Conservation (phyloP, 2,329 filamentous ascomycete genomes). For the Stachybotrys echinatus region DNA sequence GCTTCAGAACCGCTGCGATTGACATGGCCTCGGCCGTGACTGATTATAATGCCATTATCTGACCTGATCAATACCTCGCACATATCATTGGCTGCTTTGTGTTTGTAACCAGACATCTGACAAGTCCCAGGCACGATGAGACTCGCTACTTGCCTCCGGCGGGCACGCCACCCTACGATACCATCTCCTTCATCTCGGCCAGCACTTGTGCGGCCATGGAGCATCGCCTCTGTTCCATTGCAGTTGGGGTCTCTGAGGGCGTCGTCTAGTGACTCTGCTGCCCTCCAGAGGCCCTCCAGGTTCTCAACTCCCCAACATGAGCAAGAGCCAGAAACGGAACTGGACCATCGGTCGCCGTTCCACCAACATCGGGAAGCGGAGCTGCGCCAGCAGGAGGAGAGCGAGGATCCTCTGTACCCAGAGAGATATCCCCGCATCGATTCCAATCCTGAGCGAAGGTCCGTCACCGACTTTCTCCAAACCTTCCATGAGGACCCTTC, state of each 20-base stretch:
- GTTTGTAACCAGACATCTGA: not conserved
- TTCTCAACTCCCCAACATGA: too few relatives aligned
- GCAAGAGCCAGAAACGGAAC: too few relatives aligned
- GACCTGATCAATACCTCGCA: slow-evolving; percentile 14
- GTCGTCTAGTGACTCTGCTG: not conserved
- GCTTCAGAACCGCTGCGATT: slow-evolving; percentile 48
- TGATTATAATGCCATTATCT: slow-evolving; percentile 38
- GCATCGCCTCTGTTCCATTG: not conserved
- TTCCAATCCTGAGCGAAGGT: slow-evolving; percentile 17
- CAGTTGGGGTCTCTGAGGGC: not conserved
- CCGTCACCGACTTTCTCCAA: slow-evolving; percentile 28
- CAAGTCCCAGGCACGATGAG: slow-evolving; percentile 25
- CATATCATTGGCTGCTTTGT: not conserved
- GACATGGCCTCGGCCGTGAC: slow-evolving; percentile 37
- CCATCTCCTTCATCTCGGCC: not conserved
- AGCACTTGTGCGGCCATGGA: not conserved
- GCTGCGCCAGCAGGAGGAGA: slow-evolving; percentile 24
- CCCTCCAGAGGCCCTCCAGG: not conserved
- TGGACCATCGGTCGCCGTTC: slow-evolving; percentile 25
- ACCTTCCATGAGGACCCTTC: slow-evolving; percentile 20
- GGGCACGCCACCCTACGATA: slow-evolving; percentile 22
- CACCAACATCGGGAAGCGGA: slow-evolving; percentile 28
- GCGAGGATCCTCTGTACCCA: slow-evolving; percentile 26
- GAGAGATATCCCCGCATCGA: slow-evolving; percentile 30
- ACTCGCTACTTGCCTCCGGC: slow-evolving; percentile 28